These are phyloP conservation scores for Mortierella sp. DNA, from an alignment of 371 early-diverging fungal species.

Conservation along the genomic window DNA sequence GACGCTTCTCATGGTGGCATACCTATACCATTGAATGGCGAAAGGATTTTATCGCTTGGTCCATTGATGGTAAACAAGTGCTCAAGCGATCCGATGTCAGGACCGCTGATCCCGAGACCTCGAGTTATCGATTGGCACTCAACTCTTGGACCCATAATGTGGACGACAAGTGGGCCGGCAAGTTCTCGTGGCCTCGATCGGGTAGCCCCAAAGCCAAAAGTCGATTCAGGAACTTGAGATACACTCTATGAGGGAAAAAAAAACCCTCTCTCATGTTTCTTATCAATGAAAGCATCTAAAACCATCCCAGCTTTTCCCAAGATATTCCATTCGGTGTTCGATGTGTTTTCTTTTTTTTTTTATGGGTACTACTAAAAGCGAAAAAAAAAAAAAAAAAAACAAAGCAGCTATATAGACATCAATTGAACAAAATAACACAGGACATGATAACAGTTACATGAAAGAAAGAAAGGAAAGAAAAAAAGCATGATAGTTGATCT, in stretches of 20 bases:
- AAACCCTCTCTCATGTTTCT: no score
- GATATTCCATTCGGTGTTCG: no score
- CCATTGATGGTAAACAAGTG: constrained; percentile 26
- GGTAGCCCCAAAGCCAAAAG: neutral
- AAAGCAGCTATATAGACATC: no score
- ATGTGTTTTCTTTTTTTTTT: no score
- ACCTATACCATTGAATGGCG: constrained; percentile 41
- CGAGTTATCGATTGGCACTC: constrained; percentile 19
- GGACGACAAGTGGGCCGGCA: constrained; percentile 36
- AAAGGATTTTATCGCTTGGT: constrained; percentile 30
- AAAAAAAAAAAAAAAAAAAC: no score
- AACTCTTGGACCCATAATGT: constrained; percentile 34
- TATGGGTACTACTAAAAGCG: no score
- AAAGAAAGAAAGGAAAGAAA: neutral
- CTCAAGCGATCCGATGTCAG: constrained; percentile 21
- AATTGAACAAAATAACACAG: no score
- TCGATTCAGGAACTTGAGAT: constrained; percentile 30
- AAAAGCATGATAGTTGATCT: neutral
- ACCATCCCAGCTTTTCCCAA: no score
- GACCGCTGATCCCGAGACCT: constrained; percentile 3
- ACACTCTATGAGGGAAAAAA: constrained; percentile 13
- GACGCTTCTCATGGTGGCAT: constrained; percentile 40
- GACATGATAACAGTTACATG: no score
- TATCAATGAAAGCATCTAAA: no score
- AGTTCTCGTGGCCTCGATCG: constrained; percentile 20